Base-by-base conservation (phyloP, 2,329 filamentous ascomycete species). In the Epicoccum sorghinum region DNA sequence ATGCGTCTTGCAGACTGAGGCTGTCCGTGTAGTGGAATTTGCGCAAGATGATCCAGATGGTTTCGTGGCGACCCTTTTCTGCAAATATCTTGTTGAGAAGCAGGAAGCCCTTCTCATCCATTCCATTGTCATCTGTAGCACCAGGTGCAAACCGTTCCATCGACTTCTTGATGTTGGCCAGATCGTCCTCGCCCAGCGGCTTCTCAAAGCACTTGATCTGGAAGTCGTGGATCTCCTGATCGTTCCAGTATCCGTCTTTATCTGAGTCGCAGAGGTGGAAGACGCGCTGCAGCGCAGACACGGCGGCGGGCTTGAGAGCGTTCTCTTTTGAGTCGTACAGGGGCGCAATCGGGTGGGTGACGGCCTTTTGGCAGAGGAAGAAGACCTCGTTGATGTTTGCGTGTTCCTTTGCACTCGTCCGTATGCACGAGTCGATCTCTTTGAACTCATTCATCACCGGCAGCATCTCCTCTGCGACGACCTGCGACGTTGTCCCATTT, bases 401-500 rank as follows among this genome's bases (percentile, higher is more conserved):
- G 70, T 96, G 91, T 68, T 96, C 91, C 65, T 91, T 86, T 18
- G 93, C 92, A 75, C 93, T 98, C 7, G 93, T 92, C 51, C 95
- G 86, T 71, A 99, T 98, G 76, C 95, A 99, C 0, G 93, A 96
- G 73, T 99, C 95, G 60, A 99, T 97, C 75, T 98, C 95, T 71
- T 96, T 93, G 78, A 98, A 99, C 77, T 99, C 95, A 57, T 90
- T 89, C 95, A 99, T 97, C 61, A 99, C 88, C 0, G 95, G 95
- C 29, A 98, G 82, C 91, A 99, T 97, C 78, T 99, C 95, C 74
- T 98, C 95, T 68, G 96, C 90, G 40, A 96, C 86, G 7, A 96
- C 89, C 72, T 96, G 91, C 0, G 91, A 84, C 7, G 91, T 91
- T 55, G 83, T 89, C 37, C 86, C 88, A 64, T 89, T 88, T 3